phyloP scores from a whole-genome alignment of 371 early-diverging fungal species.

The Dinochytrium kinnereticum region DNA sequence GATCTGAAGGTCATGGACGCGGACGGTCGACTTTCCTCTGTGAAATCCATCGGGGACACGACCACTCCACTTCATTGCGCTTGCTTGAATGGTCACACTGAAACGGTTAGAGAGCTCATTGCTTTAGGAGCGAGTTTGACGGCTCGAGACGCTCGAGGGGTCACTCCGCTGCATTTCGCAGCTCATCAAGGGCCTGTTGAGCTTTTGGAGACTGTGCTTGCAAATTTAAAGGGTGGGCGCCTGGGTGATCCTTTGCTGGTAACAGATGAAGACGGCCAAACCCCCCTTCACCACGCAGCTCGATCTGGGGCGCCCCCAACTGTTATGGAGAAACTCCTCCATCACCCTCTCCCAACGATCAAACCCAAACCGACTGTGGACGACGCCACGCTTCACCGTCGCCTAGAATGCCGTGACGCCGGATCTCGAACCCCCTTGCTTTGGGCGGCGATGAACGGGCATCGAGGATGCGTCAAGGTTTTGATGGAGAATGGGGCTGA shows the following conservation, averaged over 20 bases:
- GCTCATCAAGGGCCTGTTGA: constrained; percentile 30
- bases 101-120: constrained; percentile 20
- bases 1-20: background rate
- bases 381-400: constrained; percentile 3
- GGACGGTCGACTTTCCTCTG: background rate
- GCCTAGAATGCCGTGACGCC: constrained; percentile 21
- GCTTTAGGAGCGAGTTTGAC: constrained; percentile 16
- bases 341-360: no score
- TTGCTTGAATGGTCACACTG: constrained; percentile 27
- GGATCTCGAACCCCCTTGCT: constrained; percentile 43
- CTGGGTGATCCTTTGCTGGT: constrained; percentile 11
- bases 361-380: background rate
- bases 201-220: constrained; percentile 28
- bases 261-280: constrained; percentile 30
- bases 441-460: constrained; percentile 48
- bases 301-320: constrained; percentile 34
- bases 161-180: constrained; percentile 38
- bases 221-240: background rate
- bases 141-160: constrained; percentile 18
- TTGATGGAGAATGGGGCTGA: constrained; percentile 33
- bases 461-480: constrained; percentile 30
- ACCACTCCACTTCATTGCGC: constrained; percentile 41
- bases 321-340: constrained; percentile 25
- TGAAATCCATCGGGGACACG: background rate
- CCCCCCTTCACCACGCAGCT: constrained; percentile 43